Evolutionary conservation across 768 basidiomycete species (phyloP).

Genomic region (Hortiboletus campestris): DNA sequence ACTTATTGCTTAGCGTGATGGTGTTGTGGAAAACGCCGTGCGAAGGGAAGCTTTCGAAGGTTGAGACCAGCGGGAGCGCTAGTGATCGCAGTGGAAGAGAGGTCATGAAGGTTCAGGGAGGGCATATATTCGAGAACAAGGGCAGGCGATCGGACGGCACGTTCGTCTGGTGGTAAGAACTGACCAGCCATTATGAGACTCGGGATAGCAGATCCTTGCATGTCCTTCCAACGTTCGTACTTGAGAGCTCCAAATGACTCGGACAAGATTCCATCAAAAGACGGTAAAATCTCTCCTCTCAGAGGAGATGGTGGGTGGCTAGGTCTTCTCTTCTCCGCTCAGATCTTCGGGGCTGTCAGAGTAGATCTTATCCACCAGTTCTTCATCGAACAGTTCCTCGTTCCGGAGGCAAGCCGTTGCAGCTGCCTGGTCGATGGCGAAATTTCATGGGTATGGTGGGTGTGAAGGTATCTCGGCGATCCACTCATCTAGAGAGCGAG

Average conservation of each 20-base stretch:
- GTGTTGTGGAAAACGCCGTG: not conserved
- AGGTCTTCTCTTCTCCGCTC: not conserved
- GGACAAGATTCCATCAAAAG: not conserved
- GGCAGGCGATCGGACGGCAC: not conserved
- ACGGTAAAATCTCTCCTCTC: not conserved
- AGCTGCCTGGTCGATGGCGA: not conserved
- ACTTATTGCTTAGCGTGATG: not conserved
- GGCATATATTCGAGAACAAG: slow-evolving; percentile 7
- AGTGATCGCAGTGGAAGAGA: not conserved
- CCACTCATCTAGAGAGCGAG: slow-evolving; percentile 4
- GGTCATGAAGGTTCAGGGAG: not conserved
- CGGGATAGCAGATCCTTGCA: slow-evolving; percentile 4
- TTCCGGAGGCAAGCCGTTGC: not conserved
- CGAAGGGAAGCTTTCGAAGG: not conserved
- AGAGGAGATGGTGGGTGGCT: not conserved
- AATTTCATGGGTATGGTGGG: not conserved
- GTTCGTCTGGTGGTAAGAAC: slow-evolving; percentile 1
- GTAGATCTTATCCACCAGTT: not conserved
- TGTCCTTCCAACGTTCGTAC: not conserved
- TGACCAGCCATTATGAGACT: not conserved
- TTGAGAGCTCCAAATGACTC: not conserved
- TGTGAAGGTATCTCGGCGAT: not conserved
- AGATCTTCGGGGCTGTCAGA: not conserved
- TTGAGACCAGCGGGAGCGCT: not conserved
- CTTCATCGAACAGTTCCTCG: not conserved